phyloP scores from a whole-genome alignment of 2,329 filamentous ascomycete species.

The Colletotrichum siamense region DNA sequence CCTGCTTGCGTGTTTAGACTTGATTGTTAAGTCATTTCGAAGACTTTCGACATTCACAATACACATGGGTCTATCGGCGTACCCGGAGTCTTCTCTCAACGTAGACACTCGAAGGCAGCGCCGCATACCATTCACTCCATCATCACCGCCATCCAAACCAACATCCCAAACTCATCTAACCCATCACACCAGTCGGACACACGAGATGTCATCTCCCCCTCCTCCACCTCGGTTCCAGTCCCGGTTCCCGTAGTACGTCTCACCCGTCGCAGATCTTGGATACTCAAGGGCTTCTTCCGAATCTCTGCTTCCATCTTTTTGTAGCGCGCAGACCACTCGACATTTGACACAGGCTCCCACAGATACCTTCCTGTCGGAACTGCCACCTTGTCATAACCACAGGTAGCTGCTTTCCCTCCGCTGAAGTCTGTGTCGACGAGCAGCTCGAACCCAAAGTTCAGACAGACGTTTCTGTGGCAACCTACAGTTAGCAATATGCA shows the following conservation, averaged over 20 bases:
- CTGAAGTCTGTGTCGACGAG: not conserved
- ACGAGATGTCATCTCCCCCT: constrained; percentile 6
- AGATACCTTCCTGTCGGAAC: not conserved
- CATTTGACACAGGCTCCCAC: not conserved
- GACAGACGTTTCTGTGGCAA: not conserved
- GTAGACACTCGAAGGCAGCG: not conserved
- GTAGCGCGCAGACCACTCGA: constrained; percentile 6
- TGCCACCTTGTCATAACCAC: not conserved
- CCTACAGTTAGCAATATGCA: not conserved
- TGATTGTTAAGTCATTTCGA: not conserved
- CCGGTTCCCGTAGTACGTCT: not conserved
- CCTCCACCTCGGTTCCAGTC: not conserved
- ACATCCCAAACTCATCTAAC: constrained; percentile 29
- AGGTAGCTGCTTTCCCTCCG: not conserved
- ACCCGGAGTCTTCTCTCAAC: not conserved
- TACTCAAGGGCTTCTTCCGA: not conserved
- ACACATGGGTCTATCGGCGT: not conserved
- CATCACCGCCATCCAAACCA: constrained; percentile 32
- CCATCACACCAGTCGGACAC: constrained; percentile 30
- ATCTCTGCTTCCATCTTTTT: not conserved
- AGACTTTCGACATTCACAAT: not conserved
- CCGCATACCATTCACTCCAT: constrained; percentile 28
- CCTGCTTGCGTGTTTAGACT: not conserved
- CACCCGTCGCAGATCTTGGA: not conserved
- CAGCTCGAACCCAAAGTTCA: constrained; percentile 3